phyloP scores from a whole-genome alignment of 192 early-diverging fungal species.

The Backusella liffmaniae region DNA sequence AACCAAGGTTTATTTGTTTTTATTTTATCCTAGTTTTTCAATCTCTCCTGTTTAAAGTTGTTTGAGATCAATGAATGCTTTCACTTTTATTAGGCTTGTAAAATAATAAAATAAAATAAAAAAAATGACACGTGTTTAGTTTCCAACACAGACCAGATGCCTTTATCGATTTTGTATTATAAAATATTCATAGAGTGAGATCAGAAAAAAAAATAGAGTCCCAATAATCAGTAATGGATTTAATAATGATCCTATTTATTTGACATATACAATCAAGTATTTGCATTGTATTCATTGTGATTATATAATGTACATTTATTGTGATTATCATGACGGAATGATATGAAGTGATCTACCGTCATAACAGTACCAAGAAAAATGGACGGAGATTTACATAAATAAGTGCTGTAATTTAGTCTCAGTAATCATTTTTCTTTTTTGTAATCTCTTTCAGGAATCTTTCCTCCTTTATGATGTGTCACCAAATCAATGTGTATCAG shows the following conservation, averaged over 20 bases:
- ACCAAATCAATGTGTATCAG: not conserved
- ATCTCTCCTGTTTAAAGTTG: not conserved
- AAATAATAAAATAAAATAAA: not conserved
- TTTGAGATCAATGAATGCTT: not conserved
- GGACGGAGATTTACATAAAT: conserved; percentile 1
- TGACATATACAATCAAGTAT: not conserved
- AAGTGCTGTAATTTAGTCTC: not conserved
- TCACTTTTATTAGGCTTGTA: not conserved
- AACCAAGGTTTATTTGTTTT: not conserved
- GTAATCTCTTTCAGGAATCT: not conserved
- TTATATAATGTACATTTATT: not conserved
- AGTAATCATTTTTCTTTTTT: not conserved
- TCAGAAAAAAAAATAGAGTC: not conserved
- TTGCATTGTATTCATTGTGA: not conserved
- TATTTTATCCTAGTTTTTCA: not conserved
- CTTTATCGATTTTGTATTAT: not conserved
- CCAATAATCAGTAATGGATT: not conserved
- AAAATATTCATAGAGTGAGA: not conserved
- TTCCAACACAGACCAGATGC: not conserved
- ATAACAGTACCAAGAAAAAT: not conserved
- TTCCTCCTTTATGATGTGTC: conserved; percentile 1
- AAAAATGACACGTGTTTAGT: conserved; percentile 6
- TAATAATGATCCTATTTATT: not conserved
- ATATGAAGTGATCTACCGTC: not conserved
- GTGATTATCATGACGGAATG: not conserved